Conservation (phyloP, 164 flowering plant genomes). For the Tetrastigma voinierianum region DNA sequence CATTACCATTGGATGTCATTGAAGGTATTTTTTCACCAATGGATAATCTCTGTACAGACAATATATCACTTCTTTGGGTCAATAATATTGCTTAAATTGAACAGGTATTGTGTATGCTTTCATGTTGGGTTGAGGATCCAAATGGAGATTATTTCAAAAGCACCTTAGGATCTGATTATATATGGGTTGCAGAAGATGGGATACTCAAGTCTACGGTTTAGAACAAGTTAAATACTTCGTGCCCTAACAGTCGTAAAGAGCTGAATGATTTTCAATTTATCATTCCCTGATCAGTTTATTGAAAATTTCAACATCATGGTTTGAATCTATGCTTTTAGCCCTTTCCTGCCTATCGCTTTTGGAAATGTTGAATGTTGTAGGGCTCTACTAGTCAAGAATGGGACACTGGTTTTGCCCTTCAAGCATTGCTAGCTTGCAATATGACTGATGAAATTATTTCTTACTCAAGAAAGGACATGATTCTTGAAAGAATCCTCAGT, state of each 20-base stretch:
- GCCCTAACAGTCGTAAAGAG: too few relatives aligned
- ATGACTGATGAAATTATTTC: constrained; percentile 32
- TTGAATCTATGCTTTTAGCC: background rate
- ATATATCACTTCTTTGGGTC: background rate
- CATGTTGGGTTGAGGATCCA: constrained; percentile 60
- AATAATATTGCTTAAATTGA: too few relatives aligned
- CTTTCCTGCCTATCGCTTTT: background rate
- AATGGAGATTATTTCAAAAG: too few relatives aligned
- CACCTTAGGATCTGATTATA: constrained; percentile 51
- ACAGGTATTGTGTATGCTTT: constrained; percentile 49
- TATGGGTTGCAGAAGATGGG: constrained; percentile 61
- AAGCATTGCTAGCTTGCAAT: constrained; percentile 46
- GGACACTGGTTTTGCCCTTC: constrained; percentile 55
- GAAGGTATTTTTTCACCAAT: constrained; percentile 30
- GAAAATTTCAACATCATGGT: too few relatives aligned
- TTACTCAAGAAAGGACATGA: constrained; percentile 33
- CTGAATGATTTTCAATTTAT: too few relatives aligned
- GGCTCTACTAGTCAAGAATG: constrained; percentile 52
- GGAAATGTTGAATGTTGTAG: constrained; percentile 23
- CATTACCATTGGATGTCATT: constrained; percentile 40
- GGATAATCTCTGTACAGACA: too few relatives aligned
- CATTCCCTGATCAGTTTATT: too few relatives aligned
- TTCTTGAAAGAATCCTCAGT: constrained; percentile 43
- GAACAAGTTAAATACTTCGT: too few relatives aligned
- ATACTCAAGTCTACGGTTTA: constrained; percentile 41